A percentile compares a stretch with the other conserved stretches of the same genome.
phyloP scores from a whole-genome alignment of 169 alveolate species.

The Eimeria acervulina region DNA sequence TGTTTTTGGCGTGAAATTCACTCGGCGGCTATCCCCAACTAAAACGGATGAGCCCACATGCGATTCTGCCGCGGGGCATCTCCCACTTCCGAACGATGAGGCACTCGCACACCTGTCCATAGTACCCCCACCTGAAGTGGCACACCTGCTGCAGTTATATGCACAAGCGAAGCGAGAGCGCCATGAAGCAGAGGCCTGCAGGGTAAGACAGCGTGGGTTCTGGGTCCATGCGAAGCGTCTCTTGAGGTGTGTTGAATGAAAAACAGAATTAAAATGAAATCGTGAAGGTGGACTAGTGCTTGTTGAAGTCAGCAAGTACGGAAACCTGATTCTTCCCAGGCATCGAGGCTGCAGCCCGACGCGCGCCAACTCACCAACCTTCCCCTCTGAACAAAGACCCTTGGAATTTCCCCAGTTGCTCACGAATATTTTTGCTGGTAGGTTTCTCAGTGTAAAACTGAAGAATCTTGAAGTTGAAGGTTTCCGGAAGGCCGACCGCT shows the following conservation, averaged over 20 bases:
- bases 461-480: not conserved
- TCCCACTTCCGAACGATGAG: not conserved
- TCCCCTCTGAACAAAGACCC: not conserved
- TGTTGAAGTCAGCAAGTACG: not conserved
- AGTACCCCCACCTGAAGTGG: not conserved
- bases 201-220: not conserved
- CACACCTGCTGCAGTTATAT: not conserved
- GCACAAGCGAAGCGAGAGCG: not conserved
- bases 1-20: not conserved
- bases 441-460: not conserved
- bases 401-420: not conserved
- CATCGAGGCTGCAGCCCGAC: constrained; percentile 26
- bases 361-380: not conserved
- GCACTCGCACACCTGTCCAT: constrained; percentile 2
- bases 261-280: not conserved
- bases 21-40: not conserved
- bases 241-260: not conserved
- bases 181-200: not conserved
- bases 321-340: not conserved
- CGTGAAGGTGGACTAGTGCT: not conserved
- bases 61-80: not conserved
- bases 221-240: not conserved
- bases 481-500: constrained; percentile 8
- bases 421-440: not conserved
- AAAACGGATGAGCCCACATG: not conserved